Evolutionary conservation across 228 moss, liverwort and hornwort genomes (phyloP).

Genomic region (Sphagnum magellanicum): DNA sequence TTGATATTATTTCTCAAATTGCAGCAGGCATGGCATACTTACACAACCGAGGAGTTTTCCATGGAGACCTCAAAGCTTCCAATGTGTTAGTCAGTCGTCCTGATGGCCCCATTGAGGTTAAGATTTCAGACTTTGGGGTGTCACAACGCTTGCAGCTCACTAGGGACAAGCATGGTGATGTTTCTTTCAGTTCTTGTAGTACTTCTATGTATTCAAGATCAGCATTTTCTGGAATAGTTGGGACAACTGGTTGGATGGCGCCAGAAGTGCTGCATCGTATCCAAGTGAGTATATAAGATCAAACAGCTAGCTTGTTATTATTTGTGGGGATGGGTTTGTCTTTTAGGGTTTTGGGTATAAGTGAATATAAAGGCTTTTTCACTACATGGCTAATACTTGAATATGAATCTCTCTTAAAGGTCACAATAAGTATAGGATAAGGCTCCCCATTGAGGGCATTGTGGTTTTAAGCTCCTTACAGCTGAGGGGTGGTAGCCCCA

Average conservation of each 20-base stretch:
- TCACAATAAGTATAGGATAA: too few relatives aligned
- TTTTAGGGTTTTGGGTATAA: too few relatives aligned
- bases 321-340: too few relatives aligned
- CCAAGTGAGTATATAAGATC: neutral
- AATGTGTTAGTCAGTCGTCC: conserved; percentile 25
- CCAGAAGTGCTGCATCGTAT: conserved; percentile 2
- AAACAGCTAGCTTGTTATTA: neutral
- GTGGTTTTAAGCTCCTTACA: too few relatives aligned
- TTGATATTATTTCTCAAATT: conserved; percentile 20
- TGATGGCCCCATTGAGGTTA: conserved; percentile 18
- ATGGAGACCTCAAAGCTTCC: conserved; percentile 34
- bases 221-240: neutral
- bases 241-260: conserved; percentile 3
- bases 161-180: neutral
- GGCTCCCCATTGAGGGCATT: too few relatives aligned
- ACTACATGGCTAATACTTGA: too few relatives aligned
- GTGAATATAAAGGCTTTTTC: too few relatives aligned
- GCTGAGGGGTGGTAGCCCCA: too few relatives aligned
- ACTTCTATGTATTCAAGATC: too few relatives aligned
- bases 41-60: conserved; percentile 11
- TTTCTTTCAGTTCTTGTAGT: too few relatives aligned
- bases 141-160: neutral
- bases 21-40: conserved; percentile 34
- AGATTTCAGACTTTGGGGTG: conserved; percentile 21
- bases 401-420: too few relatives aligned